Evolutionary conservation across 352 stramenopile genomes (phyloP).

Genomic region (Pythium folliculosum): DNA sequence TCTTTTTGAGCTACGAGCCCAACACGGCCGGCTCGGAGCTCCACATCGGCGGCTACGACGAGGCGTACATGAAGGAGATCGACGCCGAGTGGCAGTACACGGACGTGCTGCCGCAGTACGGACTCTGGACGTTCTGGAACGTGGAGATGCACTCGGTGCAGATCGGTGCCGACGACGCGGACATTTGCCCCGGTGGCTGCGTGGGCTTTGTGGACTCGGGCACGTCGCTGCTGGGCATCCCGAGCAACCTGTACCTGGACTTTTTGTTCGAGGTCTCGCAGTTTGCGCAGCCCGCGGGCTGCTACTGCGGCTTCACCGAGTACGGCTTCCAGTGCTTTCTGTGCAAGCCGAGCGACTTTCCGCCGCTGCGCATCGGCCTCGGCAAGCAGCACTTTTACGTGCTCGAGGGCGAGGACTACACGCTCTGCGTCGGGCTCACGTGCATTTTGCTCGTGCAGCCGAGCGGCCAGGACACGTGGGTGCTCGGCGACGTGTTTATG

Average conservation of each 20-base stretch:
- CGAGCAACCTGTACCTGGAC: constrained; percentile 74
- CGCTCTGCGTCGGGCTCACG: constrained; percentile 74
- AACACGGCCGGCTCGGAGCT: constrained; percentile 76
- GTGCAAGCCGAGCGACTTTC: constrained; percentile 65
- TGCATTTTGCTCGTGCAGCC: constrained; percentile 78
- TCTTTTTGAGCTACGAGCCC: constrained; percentile 93
- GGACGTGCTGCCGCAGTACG: constrained; percentile 74
- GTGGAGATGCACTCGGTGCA: constrained; percentile 68
- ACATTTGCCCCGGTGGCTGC: constrained; percentile 53
- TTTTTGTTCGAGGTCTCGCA: constrained; percentile 72
- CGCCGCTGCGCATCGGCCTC: constrained; percentile 61
- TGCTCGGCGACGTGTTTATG: constrained; percentile 97
- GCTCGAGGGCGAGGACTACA: constrained; percentile 70
- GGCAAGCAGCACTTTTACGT: constrained; percentile 68
- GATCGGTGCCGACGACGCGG: constrained; percentile 42
- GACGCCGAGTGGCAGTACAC: constrained; percentile 68
- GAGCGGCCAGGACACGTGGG: constrained; percentile 92
- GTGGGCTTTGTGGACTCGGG: constrained; percentile 97
- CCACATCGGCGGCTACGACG: constrained; percentile 71
- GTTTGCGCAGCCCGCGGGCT: constrained; percentile 59
- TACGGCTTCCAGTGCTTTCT: constrained; percentile 86
- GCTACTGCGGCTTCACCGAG: constrained; percentile 78
- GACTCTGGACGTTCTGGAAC: constrained; percentile 84
- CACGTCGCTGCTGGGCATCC: constrained; percentile 95
- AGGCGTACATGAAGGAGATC: constrained; percentile 45